These are phyloP conservation scores for Geranomyces variabilis DNA, from an alignment of 192 early-diverging fungal genomes.

Conservation along the genomic window DNA sequence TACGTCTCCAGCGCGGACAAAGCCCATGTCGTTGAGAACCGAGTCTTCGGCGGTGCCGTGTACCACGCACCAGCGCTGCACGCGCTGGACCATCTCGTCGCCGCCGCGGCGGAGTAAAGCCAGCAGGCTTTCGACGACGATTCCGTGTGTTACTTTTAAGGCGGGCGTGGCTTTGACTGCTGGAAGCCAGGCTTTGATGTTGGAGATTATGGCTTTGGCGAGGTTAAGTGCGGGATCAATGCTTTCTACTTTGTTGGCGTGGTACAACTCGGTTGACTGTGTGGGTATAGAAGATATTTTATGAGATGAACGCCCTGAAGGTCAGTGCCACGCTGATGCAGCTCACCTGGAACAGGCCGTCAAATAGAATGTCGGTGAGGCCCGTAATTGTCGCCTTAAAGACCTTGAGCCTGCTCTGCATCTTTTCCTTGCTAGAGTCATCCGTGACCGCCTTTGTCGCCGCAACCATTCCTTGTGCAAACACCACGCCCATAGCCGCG, in stretches of 20 bases:
- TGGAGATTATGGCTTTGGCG: constrained; percentile 24
- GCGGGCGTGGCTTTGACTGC: constrained; percentile 6
- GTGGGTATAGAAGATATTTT: neutral
- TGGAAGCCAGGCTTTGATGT: constrained; percentile 34
- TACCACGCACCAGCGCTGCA: constrained; percentile 19
- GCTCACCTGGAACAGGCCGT: constrained; percentile 19
- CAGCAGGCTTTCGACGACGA: constrained; percentile 28
- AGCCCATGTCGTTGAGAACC: constrained; percentile 18
- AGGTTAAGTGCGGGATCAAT: constrained; percentile 36
- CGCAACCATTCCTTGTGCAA: constrained; percentile 6
- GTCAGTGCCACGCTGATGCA: neutral
- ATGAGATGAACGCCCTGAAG: neutral
- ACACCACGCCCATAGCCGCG: constrained; percentile 1
- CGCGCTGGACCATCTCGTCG: constrained; percentile 27
- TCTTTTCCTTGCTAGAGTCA: constrained; percentile 2
- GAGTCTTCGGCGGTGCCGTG: constrained; percentile 19
- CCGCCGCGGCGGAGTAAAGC: constrained; percentile 8
- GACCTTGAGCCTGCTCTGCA: constrained; percentile 13
- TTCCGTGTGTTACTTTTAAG: constrained; percentile 17
- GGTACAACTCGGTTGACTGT: constrained; percentile 39
- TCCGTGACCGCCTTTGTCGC: constrained; percentile 9
- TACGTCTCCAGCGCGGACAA: neutral
- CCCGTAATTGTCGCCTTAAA: constrained; percentile 9
- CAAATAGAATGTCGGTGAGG: neutral
- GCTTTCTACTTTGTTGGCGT: constrained; percentile 4